These are phyloP conservation scores for Theobroma cacao DNA, from an alignment of 345 rosid species.

Conservation along the genomic window DNA sequence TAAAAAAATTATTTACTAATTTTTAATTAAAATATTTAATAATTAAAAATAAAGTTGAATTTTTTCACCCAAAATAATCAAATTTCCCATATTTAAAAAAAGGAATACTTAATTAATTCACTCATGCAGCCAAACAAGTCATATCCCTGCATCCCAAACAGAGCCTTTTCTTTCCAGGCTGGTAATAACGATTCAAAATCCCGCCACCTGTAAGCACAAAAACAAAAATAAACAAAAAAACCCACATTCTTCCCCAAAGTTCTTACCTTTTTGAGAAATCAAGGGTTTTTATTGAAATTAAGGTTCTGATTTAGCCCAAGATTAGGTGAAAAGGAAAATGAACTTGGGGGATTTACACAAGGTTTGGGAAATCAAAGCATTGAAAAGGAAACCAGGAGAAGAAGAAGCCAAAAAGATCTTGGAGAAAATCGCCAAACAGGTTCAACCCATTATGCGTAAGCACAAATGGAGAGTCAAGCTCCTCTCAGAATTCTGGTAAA, in stretches of 20 bases:
- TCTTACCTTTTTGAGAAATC: background rate
- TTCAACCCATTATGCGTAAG: slow-evolving; percentile 40
- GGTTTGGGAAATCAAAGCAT: slow-evolving; percentile 7
- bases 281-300: background rate
- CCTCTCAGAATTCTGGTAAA: slow-evolving; percentile 43
- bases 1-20: too few relatives aligned
- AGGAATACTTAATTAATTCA: background rate
- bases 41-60: too few relatives aligned
- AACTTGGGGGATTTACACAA: slow-evolving; percentile 26
- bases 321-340: slow-evolving; percentile 14
- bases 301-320: background rate
- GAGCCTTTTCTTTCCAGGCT: background rate
- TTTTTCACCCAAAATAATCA: too few relatives aligned
- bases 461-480: slow-evolving; percentile 46
- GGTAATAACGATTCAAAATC: background rate
- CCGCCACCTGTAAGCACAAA: background rate
- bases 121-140: background rate
- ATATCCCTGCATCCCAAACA: background rate
- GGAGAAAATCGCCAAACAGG: slow-evolving; percentile 20
- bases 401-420: slow-evolving; percentile 56
- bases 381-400: slow-evolving; percentile 52
- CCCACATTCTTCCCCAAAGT: background rate
- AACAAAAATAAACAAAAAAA: slow-evolving; percentile 1
- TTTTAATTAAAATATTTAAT: too few relatives aligned
- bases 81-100: too few relatives aligned